These are phyloP conservation scores for Metschnikowia noctiluminum DNA, from an alignment of 805 yeast genomes.

Conservation along the genomic window DNA sequence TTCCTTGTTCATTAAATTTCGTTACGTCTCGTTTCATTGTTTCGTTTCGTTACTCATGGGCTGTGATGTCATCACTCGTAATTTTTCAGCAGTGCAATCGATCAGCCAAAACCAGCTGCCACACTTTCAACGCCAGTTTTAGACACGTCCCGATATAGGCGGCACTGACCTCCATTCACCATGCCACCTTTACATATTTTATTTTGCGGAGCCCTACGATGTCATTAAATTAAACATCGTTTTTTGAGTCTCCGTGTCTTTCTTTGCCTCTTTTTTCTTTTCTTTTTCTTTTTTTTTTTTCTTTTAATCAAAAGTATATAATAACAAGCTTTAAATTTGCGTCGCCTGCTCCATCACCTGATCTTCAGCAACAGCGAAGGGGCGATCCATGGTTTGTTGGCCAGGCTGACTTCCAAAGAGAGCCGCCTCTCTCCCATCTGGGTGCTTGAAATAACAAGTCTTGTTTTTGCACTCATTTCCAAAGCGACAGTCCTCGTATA, in stretches of 20 bases:
- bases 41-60: too few species aligned
- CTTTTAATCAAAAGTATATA: slow-evolving; percentile 10
- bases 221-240: neutral
- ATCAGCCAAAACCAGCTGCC: too few species aligned
- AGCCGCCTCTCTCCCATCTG: slow-evolving; percentile 58
- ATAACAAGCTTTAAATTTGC: slow-evolving; percentile 20
- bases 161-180: too few species aligned
- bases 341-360: slow-evolving; percentile 69
- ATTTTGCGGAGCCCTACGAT: neutral
- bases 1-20: too few species aligned
- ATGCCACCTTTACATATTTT: too few species aligned
- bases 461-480: slow-evolving; percentile 71
- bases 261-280: slow-evolving; percentile 1
- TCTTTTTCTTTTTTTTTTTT: slow-evolving; percentile 9
- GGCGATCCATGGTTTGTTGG: slow-evolving; percentile 49
- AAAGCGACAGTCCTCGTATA: slow-evolving; percentile 75
- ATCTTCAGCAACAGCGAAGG: slow-evolving; percentile 75
- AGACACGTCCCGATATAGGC: too few species aligned
- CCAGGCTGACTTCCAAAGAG: slow-evolving; percentile 21
- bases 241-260: neutral
- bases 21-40: too few species aligned
- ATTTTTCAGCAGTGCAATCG: too few species aligned
- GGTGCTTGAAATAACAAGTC: slow-evolving; percentile 73
- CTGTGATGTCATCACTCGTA: too few species aligned
- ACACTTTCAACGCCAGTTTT: too few species aligned